phyloP scores from a whole-genome alignment of 352 stramenopile genomes.

The Pythium periplocum region DNA sequence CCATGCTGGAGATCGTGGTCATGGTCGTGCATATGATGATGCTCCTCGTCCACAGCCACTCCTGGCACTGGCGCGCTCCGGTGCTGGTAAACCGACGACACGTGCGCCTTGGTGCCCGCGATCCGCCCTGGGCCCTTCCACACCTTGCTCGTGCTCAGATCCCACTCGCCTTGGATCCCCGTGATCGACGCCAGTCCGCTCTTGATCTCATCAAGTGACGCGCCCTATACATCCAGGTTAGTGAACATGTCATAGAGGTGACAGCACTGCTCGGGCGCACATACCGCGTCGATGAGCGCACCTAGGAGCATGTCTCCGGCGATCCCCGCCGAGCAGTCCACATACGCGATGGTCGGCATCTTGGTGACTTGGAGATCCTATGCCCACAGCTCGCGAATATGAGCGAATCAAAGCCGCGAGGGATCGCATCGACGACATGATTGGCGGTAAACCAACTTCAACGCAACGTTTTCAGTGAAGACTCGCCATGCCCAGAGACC shows the following conservation, averaged over 20 bases:
- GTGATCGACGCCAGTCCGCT: conserved; percentile 46
- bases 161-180: conserved; percentile 84
- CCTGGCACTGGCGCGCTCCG: conserved; percentile 32
- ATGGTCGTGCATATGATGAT: conserved; percentile 33
- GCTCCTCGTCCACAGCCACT: neutral
- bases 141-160: conserved; percentile 52
- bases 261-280: conserved; percentile 7
- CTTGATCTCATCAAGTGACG: conserved; percentile 50
- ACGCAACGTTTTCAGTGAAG: too few relatives aligned
- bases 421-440: too few relatives aligned
- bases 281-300: conserved; percentile 82
- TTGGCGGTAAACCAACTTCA: too few relatives aligned
- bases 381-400: too few relatives aligned
- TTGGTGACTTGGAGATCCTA: too few relatives aligned
- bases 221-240: conserved; percentile 44
- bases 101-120: conserved; percentile 84
- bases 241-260: too few relatives aligned
- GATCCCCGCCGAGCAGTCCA: conserved; percentile 88
- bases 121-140: conserved; percentile 88
- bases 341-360: conserved; percentile 51
- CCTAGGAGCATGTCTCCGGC: conserved; percentile 91
- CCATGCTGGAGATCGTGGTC: conserved; percentile 18
- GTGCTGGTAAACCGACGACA: conserved; percentile 86
- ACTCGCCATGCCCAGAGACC: too few relatives aligned
- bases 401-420: too few relatives aligned